These are phyloP conservation scores for Pugionium cornutum DNA, from an alignment of 345 rosid species.

Conservation along the genomic window DNA sequence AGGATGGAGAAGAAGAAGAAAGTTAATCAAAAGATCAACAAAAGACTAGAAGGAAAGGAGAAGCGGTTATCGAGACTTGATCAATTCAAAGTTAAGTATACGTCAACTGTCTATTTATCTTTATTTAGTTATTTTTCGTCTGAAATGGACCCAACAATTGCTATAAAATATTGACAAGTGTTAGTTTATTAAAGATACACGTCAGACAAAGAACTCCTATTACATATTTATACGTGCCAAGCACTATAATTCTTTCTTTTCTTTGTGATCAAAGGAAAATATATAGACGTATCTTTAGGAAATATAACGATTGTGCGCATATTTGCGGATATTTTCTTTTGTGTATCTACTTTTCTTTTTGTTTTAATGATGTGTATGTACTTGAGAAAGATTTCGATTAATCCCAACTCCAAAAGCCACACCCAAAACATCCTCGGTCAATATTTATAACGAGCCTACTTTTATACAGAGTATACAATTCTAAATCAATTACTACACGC, in stretches of 20 bases:
- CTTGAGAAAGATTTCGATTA: background rate
- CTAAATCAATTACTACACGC: constrained; percentile 6
- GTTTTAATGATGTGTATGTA: too few relatives aligned
- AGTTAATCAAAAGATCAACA: constrained; percentile 15
- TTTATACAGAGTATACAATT: background rate
- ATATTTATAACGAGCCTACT: background rate
- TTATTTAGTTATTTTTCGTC: background rate
- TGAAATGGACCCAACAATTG: too few relatives aligned
- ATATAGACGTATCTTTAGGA: too few relatives aligned
- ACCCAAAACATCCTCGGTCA: background rate
- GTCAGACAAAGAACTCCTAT: too few relatives aligned
- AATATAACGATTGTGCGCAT: too few relatives aligned
- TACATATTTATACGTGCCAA: too few relatives aligned
- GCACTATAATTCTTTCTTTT: too few relatives aligned
- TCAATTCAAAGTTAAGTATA: constrained; percentile 10
- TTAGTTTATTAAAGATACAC: too few relatives aligned
- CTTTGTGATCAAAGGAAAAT: too few relatives aligned
- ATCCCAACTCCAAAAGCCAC: background rate
- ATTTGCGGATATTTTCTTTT: too few relatives aligned
- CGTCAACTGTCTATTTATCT: constrained; percentile 12
- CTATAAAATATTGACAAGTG: too few relatives aligned
- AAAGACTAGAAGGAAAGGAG: background rate
- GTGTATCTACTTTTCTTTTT: too few relatives aligned
- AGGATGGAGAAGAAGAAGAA: constrained; percentile 13
- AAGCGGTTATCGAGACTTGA: constrained; percentile 14